Evolutionary conservation across 441 rosid genomes (phyloP), one percentile per base, ranked within the genome.

Genomic region (Melastoma candidum): DNA sequence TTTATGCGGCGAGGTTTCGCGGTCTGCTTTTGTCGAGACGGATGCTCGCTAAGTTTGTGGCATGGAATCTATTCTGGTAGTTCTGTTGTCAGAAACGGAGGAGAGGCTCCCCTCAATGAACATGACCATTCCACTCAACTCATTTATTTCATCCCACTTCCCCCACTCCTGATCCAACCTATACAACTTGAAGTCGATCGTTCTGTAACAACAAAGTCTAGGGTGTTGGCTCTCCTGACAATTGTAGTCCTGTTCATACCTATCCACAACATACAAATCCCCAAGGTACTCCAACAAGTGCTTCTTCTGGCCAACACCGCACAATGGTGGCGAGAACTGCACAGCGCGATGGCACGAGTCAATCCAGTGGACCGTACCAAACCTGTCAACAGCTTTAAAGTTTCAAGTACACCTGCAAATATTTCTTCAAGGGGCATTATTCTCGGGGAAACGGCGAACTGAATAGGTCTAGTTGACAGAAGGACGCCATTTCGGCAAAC

Each of bases 261-360:
- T 46, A 22, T 63, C 72, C 3, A 79, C 78, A 36, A 67, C 64
- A 29, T 58, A 76, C 25, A 77, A 65, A 17, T 81, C 77, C 11
- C 79, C 82, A 41, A 66, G 27, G 3, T 2, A 59, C 54, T 61
- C 78, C 26, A 74, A 56, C 9, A 70, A 17, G 12, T 65, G 52
- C 57, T 63, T 64, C 68, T 50, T 60, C 10, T 66, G 53, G 12
- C 67, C 67, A 45, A 67, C 66, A 0, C 78, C 26, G 32, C 48
- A 36, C 47, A 51, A 46, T 24, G 59, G 50, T 36, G 72, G 70
- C 44, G 75, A 65, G 49, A 54, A 81, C 22, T 64, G 84, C 46
- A 44, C 54, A 0, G 66, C 61, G 4, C 47, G 32, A 7, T 59
- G 48, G 8, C 65, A 63, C n/a, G 63, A 60, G 51, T 71, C 68